Evolutionary conservation across 306 rosid genomes (phyloP), one percentile per base, ranked within the genome.

Genomic region (Aeschynomene evenia): DNA sequence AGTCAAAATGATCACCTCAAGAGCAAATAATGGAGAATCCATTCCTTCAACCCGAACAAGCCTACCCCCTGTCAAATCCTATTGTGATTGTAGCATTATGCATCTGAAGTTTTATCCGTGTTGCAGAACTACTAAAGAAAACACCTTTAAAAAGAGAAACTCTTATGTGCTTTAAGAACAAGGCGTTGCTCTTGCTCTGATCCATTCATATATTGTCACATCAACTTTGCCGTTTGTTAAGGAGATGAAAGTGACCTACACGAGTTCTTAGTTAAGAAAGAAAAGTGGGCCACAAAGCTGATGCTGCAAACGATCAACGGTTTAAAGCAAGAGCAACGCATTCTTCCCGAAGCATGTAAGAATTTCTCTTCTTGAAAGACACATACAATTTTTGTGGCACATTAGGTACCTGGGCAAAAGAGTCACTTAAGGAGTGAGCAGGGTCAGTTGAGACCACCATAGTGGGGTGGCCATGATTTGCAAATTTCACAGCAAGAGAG

Each of bases 361-460:
- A n/a, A n/a, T n/a, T n/a, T n/a, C n/a, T n/a, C n/a, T n/a, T n/a
- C n/a, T n/a, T n/a, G n/a, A n/a, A n/a, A n/a, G n/a, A n/a, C n/a
- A n/a, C n/a, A n/a, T n/a, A n/a, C n/a, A n/a, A n/a, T n/a, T n/a
- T n/a, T n/a, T n/a, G n/a, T n/a, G n/a, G n/a, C n/a, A 31, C 16
- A 14, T 29, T 28, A 43, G 16, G 29, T 29, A 75, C 93, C 97
- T 88, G 97, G n/a, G 89, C 93, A 82, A 91, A 91, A 22, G 97
- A 91, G 79, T 91, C 97, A 68, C 97, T 91, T 73, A 91, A 86
- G 60, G 97, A 91, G 74, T 91, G 97, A 50, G 97, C 96, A 20
- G 97, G 97, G 72, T 91, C 97, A 63, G 97, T 91, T 46, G 97
- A 91, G 40, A 91, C 96, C 55, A 91, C 96, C 36, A 91, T 81